Evolutionary conservation across 2,329 filamentous ascomycete species (phyloP).

Genomic region (Xylariaceae sp.): DNA sequence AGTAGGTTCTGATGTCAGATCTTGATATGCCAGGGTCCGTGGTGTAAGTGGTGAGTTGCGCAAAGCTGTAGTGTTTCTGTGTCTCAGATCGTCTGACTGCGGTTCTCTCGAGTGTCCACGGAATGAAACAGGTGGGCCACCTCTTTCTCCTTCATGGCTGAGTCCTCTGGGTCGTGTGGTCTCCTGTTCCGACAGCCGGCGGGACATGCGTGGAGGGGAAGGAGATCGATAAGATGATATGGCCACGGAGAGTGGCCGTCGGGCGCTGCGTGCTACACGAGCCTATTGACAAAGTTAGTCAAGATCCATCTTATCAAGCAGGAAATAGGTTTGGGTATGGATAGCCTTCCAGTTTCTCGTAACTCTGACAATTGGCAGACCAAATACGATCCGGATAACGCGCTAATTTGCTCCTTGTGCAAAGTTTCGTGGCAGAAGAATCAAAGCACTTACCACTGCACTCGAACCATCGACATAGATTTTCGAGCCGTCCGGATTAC

Average conservation of each 20-base stretch:
- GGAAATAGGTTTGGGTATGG: too few relatives aligned
- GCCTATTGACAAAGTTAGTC: conserved; percentile 44
- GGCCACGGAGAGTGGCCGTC: conserved; percentile 51
- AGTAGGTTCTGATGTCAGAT: conserved; percentile 30
- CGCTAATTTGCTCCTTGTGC: too few relatives aligned
- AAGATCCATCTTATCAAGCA: too few relatives aligned
- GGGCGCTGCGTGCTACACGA: conserved; percentile 45
- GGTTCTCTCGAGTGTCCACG: conserved; percentile 42
- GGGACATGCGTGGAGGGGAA: conserved; percentile 48
- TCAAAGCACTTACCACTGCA: conserved; percentile 44
- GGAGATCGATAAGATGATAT: conserved; percentile 44
- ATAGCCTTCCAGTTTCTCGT: too few relatives aligned
- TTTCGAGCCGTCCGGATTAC: conserved; percentile 33
- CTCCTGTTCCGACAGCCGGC: conserved; percentile 56
- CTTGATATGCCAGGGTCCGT: conserved; percentile 46
- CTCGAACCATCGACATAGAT: conserved; percentile 35
- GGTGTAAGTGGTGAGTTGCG: conserved; percentile 48
- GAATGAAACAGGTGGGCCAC: conserved; percentile 42
- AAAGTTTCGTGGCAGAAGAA: too few relatives aligned
- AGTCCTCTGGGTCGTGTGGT: conserved; percentile 37
- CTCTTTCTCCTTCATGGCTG: conserved; percentile 39
- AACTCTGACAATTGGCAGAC: too few relatives aligned
- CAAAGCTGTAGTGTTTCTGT: conserved; percentile 34
- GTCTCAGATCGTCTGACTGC: conserved; percentile 34
- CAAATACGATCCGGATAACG: background rate